Evolutionary conservation across 805 yeast genomes (phyloP).

Genomic region (Saturnispora sekii): DNA sequence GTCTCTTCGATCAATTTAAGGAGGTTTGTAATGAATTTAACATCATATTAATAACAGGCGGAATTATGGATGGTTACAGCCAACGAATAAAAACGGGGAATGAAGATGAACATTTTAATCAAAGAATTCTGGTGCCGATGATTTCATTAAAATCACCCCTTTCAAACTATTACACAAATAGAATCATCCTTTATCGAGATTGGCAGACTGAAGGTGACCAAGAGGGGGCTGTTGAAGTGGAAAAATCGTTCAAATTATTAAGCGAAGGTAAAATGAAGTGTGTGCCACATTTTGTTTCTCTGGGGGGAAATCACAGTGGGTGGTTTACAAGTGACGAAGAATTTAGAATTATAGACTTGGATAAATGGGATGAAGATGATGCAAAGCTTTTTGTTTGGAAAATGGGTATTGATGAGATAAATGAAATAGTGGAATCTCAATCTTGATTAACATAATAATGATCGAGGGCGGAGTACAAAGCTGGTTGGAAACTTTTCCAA

Average conservation of each 20-base stretch:
- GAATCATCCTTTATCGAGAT: conserved; percentile 24
- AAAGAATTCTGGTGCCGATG: conserved; percentile 25
- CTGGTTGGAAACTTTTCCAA: no score
- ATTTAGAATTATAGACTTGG: conserved; percentile 11
- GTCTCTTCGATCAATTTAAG: conserved; percentile 13
- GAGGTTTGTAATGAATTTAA: conserved; percentile 4
- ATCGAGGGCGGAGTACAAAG: no score
- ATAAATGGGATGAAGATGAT: conserved; percentile 1
- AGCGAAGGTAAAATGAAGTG: conserved; percentile 13
- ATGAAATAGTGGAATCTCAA: conserved; percentile 37
- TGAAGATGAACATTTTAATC: conserved; percentile 15
- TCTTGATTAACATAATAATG: not conserved
- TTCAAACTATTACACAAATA: conserved; percentile 21
- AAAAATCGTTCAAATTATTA: conserved; percentile 18
- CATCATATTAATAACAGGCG: conserved; percentile 20
- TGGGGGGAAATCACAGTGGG: conserved; percentile 11
- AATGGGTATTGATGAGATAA: not conserved
- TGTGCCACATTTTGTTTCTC: conserved; percentile 21
- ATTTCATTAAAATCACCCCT: conserved; percentile 22
- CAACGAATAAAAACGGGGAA: conserved; percentile 12
- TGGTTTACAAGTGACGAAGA: conserved; percentile 11
- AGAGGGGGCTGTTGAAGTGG: conserved; percentile 10
- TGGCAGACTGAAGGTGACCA: conserved; percentile 18
- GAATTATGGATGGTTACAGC: conserved; percentile 20
- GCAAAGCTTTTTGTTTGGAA: not conserved